A percentile compares a stretch with the other conserved stretches of the same genome.
Evolutionary conservation across 805 yeast genomes (phyloP).

Genomic region (Schizosaccharomyces japonicus): DNA sequence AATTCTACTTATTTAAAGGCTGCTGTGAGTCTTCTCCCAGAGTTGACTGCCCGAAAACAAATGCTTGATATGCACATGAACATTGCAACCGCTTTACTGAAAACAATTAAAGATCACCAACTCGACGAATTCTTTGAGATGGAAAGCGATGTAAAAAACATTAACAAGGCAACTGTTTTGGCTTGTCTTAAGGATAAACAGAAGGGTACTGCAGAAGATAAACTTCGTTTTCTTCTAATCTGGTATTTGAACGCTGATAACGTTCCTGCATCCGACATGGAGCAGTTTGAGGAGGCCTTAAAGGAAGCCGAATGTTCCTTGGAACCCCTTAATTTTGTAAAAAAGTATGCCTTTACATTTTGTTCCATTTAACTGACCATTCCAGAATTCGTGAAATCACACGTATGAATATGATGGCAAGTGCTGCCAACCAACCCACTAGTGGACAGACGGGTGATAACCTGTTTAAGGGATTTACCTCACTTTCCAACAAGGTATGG

Average conservation of each 20-base stretch:
- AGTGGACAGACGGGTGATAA: constrained; percentile 15
- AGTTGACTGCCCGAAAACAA: constrained; percentile 64
- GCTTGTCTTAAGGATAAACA: constrained; percentile 29
- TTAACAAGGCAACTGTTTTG: constrained; percentile 32
- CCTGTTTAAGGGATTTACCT: constrained; percentile 31
- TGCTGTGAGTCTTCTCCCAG: constrained; percentile 82
- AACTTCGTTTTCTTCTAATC: constrained; percentile 72
- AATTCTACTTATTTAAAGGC: constrained; percentile 22
- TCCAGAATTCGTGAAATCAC: constrained; percentile 10
- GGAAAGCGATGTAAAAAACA: constrained; percentile 46
- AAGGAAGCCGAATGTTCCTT: constrained; percentile 25
- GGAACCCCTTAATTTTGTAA: not conserved
- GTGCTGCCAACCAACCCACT: constrained; percentile 15
- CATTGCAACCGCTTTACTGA: constrained; percentile 60
- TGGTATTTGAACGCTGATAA: constrained; percentile 27
- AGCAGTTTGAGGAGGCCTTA: constrained; percentile 42
- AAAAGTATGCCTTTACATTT: not conserved
- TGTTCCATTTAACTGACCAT: not conserved
- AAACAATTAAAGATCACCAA: constrained; percentile 63
- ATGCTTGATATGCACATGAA: constrained; percentile 93
- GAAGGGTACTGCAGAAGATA: constrained; percentile 36
- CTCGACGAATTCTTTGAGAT: constrained; percentile 82
- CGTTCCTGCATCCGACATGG: constrained; percentile 26
- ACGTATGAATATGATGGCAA: constrained; percentile 16
- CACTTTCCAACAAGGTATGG: constrained; percentile 42